phyloP scores from a whole-genome alignment of 2,329 filamentous ascomycete genomes.

The Fusarium mexicanum region DNA sequence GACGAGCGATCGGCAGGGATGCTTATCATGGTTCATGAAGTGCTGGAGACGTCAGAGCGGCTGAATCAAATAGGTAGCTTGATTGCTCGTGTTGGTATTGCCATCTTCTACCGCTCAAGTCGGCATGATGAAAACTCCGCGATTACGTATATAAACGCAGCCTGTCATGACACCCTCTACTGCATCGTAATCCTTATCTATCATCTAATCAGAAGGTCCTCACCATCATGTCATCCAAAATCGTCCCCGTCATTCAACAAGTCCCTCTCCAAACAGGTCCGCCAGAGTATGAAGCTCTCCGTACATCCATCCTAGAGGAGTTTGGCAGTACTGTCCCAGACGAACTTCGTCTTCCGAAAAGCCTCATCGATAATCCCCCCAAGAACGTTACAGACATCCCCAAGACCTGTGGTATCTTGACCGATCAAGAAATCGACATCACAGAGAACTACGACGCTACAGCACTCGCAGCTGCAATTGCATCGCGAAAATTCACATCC shows the following conservation, averaged over 20 bases:
- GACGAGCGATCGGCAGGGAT: not conserved
- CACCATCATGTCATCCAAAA: not conserved
- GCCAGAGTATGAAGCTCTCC: not conserved
- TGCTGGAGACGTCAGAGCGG: not conserved
- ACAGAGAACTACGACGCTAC: constrained; percentile 58
- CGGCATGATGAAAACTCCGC: not conserved
- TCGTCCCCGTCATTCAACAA: not conserved
- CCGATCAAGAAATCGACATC: constrained; percentile 56
- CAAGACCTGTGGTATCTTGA: constrained; percentile 53
- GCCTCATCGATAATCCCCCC: constrained; percentile 17
- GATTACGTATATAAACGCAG: not conserved
- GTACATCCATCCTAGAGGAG: not conserved
- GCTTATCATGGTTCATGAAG: not conserved
- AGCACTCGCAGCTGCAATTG: constrained; percentile 53
- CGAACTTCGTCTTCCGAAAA: not conserved
- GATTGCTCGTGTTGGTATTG: not conserved
- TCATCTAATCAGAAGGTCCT: not conserved
- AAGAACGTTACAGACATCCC: constrained; percentile 25
- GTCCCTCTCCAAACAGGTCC: not conserved
- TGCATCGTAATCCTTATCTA: not conserved
- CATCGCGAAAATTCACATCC: constrained; percentile 47
- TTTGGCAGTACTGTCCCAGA: not conserved
- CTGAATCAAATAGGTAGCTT: not conserved
- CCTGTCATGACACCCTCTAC: not conserved
- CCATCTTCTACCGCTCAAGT: not conserved